phyloP scores from a whole-genome alignment of 78 protist species.

The Cavenderia fasciculata region DNA sequence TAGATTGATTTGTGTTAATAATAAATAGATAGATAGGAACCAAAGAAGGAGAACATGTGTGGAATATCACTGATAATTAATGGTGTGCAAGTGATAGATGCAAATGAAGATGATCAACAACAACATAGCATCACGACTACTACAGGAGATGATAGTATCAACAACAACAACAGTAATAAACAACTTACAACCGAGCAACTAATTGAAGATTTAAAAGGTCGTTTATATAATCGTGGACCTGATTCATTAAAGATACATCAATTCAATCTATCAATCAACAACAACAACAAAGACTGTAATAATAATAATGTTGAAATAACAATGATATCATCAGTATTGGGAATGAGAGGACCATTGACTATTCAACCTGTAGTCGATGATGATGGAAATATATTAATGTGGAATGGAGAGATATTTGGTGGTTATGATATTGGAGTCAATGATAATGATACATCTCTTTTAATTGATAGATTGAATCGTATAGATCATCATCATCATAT shows the following conservation, averaged over 20 bases:
- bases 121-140: background rate
- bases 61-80: constrained; percentile 35
- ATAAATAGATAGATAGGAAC: too few relatives aligned
- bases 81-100: constrained; percentile 24
- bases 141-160: background rate
- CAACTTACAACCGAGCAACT: background rate
- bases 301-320: background rate
- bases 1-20: too few relatives aligned
- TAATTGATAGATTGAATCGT: background rate
- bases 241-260: background rate
- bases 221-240: constrained; percentile 54
- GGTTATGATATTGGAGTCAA: constrained; percentile 68
- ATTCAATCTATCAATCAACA: background rate
- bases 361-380: constrained; percentile 16
- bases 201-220: background rate
- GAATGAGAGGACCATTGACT: constrained; percentile 37
- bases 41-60: too few relatives aligned
- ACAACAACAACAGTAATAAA: background rate
- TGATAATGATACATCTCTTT: constrained; percentile 39
- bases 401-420: constrained; percentile 79
- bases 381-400: constrained; percentile 39
- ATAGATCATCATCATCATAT: too few relatives aligned
- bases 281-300: background rate
- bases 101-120: background rate
- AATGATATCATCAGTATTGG: constrained; percentile 30